Conservation (phyloP, 176 grass and related monocot species). For the Chloris gayana region DNA sequence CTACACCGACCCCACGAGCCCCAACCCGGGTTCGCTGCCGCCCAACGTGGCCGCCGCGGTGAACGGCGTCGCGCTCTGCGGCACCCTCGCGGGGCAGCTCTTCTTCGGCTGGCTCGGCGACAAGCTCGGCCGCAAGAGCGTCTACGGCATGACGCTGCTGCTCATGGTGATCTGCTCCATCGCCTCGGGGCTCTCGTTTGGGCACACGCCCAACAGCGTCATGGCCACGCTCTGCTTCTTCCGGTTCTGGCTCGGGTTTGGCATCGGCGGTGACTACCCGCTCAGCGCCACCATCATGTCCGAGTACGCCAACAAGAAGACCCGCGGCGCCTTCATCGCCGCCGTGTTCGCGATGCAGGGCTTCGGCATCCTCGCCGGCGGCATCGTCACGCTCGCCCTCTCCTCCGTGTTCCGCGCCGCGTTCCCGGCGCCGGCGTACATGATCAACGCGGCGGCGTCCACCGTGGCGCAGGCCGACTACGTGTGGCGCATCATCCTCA, state of each 20-base stretch:
- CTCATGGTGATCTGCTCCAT: slow-evolving; percentile 62
- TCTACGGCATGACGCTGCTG: slow-evolving; percentile 63
- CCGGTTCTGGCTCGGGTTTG: slow-evolving; percentile 66
- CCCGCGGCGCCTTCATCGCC: slow-evolving; percentile 76
- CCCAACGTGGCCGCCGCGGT: slow-evolving; percentile 47
- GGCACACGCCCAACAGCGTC: slow-evolving; percentile 18
- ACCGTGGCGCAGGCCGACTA: slow-evolving; percentile 58
- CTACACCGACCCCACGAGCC: slow-evolving; percentile 9
- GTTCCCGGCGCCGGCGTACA: slow-evolving; percentile 49
- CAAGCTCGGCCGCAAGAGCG: slow-evolving; percentile 59
- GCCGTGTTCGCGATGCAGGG: slow-evolving; percentile 94
- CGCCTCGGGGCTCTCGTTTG: slow-evolving; percentile 48
- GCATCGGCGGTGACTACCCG: slow-evolving; percentile 65
- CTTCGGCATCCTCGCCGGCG: slow-evolving; percentile 74
- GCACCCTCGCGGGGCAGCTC: slow-evolving; percentile 51
- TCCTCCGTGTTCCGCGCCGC: slow-evolving; percentile 51
- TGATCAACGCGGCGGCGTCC: slow-evolving; percentile 11
- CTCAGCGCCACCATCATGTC: slow-evolving; percentile 77
- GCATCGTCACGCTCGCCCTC: slow-evolving; percentile 56
- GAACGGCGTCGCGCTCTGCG: slow-evolving; percentile 55
- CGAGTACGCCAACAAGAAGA: slow-evolving; percentile 80
- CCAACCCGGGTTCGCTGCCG: slow-evolving; percentile 33
- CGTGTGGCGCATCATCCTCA: slow-evolving; percentile 68
- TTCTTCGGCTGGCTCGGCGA: slow-evolving; percentile 79
- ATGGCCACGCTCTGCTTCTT: slow-evolving; percentile 61